Evolutionary conservation across 805 yeast species (phyloP).

Genomic region (Torulaspora maleeae): DNA sequence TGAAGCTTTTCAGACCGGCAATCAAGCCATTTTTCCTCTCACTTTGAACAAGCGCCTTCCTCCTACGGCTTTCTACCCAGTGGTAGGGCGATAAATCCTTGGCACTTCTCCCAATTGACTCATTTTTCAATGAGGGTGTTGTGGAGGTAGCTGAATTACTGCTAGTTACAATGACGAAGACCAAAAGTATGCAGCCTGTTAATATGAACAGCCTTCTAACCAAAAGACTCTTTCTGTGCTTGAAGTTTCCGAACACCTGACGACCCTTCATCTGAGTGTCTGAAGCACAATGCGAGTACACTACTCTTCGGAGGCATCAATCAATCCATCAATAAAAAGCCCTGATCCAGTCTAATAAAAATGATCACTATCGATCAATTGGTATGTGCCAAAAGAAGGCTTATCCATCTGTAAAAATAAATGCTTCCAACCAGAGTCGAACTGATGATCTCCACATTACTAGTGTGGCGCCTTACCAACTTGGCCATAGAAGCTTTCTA

Average conservation of each 20-base stretch:
- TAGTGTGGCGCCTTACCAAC: constrained; percentile 86
- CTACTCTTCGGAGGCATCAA: too few relatives aligned
- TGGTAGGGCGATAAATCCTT: constrained; percentile 6
- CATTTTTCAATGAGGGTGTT: background rate
- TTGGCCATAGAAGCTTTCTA: constrained; percentile 51
- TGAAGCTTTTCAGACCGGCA: background rate
- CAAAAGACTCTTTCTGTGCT: constrained; percentile 1
- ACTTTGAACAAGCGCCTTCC: background rate
- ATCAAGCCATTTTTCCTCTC: background rate
- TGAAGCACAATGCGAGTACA: background rate
- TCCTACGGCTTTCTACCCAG: constrained; percentile 11
- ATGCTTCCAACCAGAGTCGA: constrained; percentile 69
- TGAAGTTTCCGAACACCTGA: background rate
- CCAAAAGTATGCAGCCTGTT: background rate
- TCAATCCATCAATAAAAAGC: background rate
- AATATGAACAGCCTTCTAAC: background rate
- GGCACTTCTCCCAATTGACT: constrained; percentile 6
- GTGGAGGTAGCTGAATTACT: background rate
- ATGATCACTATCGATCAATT: background rate
- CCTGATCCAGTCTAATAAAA: background rate
- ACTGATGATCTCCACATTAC: constrained; percentile 85
- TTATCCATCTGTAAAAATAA: background rate
- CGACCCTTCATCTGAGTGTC: background rate
- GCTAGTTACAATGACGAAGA: background rate
- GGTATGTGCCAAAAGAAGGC: background rate